Conservation (phyloP, 2,329 filamentous ascomycete species). For the Neopestalotiopsis sp. region DNA sequence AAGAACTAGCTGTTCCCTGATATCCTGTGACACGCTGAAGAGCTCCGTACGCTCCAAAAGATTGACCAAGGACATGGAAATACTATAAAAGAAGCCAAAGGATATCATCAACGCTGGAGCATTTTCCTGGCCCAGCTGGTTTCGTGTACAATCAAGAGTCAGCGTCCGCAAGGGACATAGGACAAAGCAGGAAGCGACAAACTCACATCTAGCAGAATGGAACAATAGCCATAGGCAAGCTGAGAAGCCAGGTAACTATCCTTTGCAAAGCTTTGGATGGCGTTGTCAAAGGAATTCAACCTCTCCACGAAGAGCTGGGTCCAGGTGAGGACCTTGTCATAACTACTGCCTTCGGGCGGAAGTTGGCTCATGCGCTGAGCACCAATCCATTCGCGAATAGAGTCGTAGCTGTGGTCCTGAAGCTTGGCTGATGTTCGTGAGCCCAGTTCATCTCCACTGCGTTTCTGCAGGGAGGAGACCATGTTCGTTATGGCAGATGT, state of each 20-base stretch:
- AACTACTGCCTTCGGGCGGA: constrained; percentile 45
- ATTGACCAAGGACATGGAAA: constrained; percentile 29
- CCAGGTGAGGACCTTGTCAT: constrained; percentile 46
- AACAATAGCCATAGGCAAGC: constrained; percentile 30
- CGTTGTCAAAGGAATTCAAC: constrained; percentile 41
- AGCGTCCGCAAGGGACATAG: neutral
- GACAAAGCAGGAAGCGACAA: neutral
- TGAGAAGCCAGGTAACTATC: constrained; percentile 37
- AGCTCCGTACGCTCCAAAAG: constrained; percentile 28
- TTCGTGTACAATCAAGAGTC: neutral
- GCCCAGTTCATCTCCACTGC: constrained; percentile 37
- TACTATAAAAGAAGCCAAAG: constrained; percentile 31
- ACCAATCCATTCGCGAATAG: constrained; percentile 43
- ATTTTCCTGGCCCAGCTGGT: constrained; percentile 30
- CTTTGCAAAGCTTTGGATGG: constrained; percentile 41
- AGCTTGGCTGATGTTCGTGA: constrained; percentile 34
- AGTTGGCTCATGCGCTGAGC: constrained; percentile 43
- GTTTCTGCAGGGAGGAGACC: constrained; percentile 35
- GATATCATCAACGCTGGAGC: constrained; percentile 27
- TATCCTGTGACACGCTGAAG: constrained; percentile 28
- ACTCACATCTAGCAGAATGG: constrained; percentile 27
- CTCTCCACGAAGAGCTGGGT: constrained; percentile 44
- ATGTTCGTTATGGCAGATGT: constrained; percentile 36
- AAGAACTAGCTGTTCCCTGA: constrained; percentile 28
- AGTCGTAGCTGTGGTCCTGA: constrained; percentile 32